Evolutionary conservation across 257 asterid genomes (phyloP), one percentile per base, ranked within the genome.

Genomic region (Solanum chmielewskii): DNA sequence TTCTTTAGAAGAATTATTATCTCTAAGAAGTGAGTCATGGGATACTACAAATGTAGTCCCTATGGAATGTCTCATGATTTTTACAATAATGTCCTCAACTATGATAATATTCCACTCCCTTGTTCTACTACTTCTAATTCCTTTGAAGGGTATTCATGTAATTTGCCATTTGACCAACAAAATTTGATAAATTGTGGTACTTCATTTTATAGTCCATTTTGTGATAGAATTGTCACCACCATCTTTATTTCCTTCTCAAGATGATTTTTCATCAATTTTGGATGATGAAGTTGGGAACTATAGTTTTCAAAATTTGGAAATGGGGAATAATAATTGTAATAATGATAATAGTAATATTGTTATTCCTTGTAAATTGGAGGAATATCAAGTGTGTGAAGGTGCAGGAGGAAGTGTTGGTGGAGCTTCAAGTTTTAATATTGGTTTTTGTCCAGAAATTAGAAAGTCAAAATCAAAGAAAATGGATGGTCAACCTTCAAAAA

Each of bases 401-500:
- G 74, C 6, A 62, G 27, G 66, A 2, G 66, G 56, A 13, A 52
- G 60, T 16, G 74, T 23, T 29, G 52, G 33, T 56, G 86, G 73
- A 35, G 86, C 14, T 66, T 83, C 91, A 35, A 56, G 14, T 49
- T 92, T 94, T 35, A 69, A 89, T 59, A 35, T 90, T 89, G 95
- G 93, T 2, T 13, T 83, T 14, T 69, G 77, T 86, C 89, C 89
- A 2, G 94, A 90, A 66, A 37, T 74, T 74, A 87, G 68, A 44
- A 89, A 88, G 88, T 82, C 52, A 52, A 90, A 87, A 71, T 64
- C 71, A 71, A 93, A 93, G 91, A 94, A 91, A 87, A 5, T 87
- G 4, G 90, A 64, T 20, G 98, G 97, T 10, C 94, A 92, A 12
- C 98, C 96, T 10, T 93, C 98, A 0, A 95, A 95, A 94, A 95